Conservation (phyloP, 139 green algal genomes). For the Coelastrella sp. region DNA sequence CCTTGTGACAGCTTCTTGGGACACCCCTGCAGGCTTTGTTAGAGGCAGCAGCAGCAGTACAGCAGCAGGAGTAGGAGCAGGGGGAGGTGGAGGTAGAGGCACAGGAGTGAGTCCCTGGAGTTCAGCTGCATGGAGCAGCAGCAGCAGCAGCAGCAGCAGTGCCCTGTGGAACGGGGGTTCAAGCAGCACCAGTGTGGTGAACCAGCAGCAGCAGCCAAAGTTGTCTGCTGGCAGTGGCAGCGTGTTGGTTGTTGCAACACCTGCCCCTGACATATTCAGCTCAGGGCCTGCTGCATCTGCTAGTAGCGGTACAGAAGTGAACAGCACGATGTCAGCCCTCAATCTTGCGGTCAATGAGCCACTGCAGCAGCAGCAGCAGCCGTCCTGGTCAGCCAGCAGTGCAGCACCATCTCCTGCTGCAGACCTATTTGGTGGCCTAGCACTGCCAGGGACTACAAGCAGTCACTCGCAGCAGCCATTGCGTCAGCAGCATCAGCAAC, state of each 20-base stretch:
- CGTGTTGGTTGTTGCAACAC: not conserved
- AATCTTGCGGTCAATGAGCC: not conserved
- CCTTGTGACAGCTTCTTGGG: not conserved
- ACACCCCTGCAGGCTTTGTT: not conserved
- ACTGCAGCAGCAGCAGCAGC: conserved; percentile 2
- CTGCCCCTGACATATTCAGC: conserved; percentile 2
- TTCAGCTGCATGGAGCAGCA: conserved; percentile 25
- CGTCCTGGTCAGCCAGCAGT: not conserved
- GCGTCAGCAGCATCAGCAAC: conserved; percentile 17
- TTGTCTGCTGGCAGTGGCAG: not conserved
- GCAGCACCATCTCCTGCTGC: not conserved
- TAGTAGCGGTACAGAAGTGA: not conserved
- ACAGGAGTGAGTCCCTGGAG: not conserved
- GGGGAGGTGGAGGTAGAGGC: not conserved
- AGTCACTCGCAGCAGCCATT: too few species aligned
- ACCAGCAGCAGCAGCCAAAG: not conserved
- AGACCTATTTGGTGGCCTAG: conserved; percentile 34
- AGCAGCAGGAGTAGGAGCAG: not conserved
- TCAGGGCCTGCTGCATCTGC: not conserved
- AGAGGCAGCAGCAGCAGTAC: not conserved
- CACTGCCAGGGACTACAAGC: not conserved
- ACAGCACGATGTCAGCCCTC: not conserved
- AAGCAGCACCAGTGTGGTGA: conserved; percentile 26
- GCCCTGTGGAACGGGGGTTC: not conserved
- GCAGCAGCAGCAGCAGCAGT: not conserved